phyloP scores from a whole-genome alignment of 805 yeast species.

The Hanseniaspora opuntiae region DNA sequence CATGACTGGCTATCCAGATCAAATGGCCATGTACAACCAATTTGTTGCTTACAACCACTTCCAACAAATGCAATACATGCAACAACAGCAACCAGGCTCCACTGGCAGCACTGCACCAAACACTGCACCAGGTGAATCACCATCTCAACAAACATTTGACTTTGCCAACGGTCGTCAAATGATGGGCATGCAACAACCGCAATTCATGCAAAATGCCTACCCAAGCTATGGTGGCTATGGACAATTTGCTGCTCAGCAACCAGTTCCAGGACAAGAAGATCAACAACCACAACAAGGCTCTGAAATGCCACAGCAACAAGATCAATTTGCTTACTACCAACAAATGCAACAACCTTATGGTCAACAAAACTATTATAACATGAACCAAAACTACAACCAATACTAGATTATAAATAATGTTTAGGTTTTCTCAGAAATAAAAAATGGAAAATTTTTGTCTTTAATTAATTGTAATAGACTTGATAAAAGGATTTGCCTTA shows the following conservation, averaged over 20 bases:
- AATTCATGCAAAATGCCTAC: slow-evolving; percentile 6
- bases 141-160: slow-evolving; percentile 19
- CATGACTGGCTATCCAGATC: slow-evolving; percentile 4
- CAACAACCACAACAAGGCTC: slow-evolving; percentile 18
- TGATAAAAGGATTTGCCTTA: no score
- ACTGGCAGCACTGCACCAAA: slow-evolving; percentile 22
- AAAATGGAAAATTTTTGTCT: no score
- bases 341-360: slow-evolving; percentile 21
- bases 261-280: slow-evolving; percentile 19
- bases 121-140: slow-evolving; percentile 17
- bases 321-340: slow-evolving; percentile 6
- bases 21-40: slow-evolving; percentile 11
- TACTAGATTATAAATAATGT: background rate
- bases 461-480: no score
- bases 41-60: slow-evolving; percentile 16
- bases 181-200: slow-evolving; percentile 10
- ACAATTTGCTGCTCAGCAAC: slow-evolving; percentile 9
- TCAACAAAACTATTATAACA: slow-evolving; percentile 26
- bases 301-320: slow-evolving; percentile 18
- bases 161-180: slow-evolving; percentile 17
- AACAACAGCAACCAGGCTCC: slow-evolving; percentile 14
- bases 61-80: slow-evolving; percentile 18
- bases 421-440: background rate
- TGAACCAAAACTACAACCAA: slow-evolving; percentile 19
- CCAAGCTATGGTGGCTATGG: background rate